Base-by-base conservation (phyloP, 1,284 basidiomycete species). In the Entoloma clypeatum region DNA sequence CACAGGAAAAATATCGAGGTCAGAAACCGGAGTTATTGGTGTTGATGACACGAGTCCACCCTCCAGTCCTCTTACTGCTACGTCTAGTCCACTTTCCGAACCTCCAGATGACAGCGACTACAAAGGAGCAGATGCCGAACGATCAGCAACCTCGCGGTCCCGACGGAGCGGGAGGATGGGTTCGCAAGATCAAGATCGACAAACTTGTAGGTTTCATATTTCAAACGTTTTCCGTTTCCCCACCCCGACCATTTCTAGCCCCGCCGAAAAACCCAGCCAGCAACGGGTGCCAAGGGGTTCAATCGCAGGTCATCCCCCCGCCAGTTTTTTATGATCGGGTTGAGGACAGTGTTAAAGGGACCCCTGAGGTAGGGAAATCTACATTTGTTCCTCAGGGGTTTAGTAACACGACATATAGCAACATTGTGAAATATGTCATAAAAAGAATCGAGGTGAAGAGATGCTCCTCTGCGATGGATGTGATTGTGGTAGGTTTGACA, bases 381-480 rank as follows among this genome's bases (percentile, higher is more conserved):
- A 45, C 50, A 51, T 33, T 57, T 38, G 53, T 51, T 54, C 41
- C 49, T 52, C 51, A 51, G 56, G 53, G 51, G 51, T 53, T n/a
- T 58, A 55, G 55, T 60, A 37, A 60, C 53, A 55, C 54, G 56
- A 47, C 51, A 53, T 57, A 54, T 59, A 75, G 73, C 69, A 73
- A 78, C 79, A 80, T 42, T 97, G 93, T 63, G 93, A 97, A 67
- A 81, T 96, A 32, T 97, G 93, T 63, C 78, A 86, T 49, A 84
- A 85, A 62, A 90, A 89, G 59, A 87, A 94, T 59, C 79, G 82
- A 43, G 91, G 82, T 11, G 82, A 86, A 48, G 84, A 91, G 62
- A 97, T 98, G 81, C 72, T 99, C 17, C 75, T 98, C 0, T 99
- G 96, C 63, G 94, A 97, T 63, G 93, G 92, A 17, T 99, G 96